Percentiles rank a stretch among this genome's conserved stretches.
These are phyloP conservation scores for Mycena citricolor DNA, from an alignment of 1,284 basidiomycete species.

Conservation along the genomic window DNA sequence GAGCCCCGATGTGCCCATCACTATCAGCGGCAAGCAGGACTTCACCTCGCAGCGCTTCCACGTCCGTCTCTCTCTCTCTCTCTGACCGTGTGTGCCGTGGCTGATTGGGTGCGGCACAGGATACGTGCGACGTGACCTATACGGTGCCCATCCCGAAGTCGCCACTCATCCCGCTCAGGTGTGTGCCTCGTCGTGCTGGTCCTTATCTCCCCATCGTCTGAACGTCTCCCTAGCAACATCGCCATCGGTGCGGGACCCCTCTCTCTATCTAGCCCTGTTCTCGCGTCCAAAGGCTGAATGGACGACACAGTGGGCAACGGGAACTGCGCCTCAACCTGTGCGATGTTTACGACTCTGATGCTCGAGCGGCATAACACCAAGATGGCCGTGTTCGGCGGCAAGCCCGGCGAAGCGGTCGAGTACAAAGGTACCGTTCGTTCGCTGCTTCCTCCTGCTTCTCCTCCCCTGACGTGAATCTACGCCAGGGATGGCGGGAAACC, in stretches of 20 bases:
- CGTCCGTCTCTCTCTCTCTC: conserved; percentile 33
- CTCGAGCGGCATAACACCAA: conserved; percentile 55
- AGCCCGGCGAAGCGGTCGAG: conserved; percentile 49
- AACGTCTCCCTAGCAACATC: conserved; percentile 41
- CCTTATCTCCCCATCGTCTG: neutral
- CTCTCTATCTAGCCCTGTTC: neutral
- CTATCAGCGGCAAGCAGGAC: conserved; percentile 48
- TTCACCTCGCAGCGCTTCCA: conserved; percentile 60
- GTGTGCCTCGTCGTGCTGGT: conserved; percentile 21
- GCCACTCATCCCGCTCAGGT: conserved; percentile 56
- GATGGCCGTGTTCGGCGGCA: conserved; percentile 61
- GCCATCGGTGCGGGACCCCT: conserved; percentile 44
- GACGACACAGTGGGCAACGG: conserved; percentile 37
- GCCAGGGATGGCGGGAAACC: conserved; percentile 62
- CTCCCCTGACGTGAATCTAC: neutral
- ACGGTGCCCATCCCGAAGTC: conserved; percentile 44
- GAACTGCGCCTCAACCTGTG: conserved; percentile 65
- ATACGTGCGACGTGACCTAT: conserved; percentile 42
- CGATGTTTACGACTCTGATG: conserved; percentile 66
- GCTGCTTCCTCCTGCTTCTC: neutral
- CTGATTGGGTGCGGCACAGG: conserved; percentile 32
- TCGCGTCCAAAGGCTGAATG: neutral
- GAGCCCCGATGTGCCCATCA: conserved; percentile 42
- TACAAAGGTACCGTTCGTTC: conserved; percentile 47
- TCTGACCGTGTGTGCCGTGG: conserved; percentile 1